Evolutionary conservation across 371 early-diverging fungal species (phyloP).

Genomic region (Mucor circinelloides): DNA sequence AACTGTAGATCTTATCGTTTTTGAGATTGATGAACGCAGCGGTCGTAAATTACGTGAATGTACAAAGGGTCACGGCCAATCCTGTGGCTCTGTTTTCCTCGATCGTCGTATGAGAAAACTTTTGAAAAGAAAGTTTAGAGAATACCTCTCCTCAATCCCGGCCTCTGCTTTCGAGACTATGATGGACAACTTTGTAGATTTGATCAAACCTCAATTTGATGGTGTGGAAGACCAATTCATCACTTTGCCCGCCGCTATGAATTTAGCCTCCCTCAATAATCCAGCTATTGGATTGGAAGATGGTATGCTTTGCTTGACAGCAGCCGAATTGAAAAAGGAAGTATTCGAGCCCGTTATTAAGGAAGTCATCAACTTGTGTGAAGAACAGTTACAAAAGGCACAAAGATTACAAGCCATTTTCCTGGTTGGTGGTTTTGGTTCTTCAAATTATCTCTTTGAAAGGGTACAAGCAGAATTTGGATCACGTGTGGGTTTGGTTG

Average conservation of each 20-base stretch:
- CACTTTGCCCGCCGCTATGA: conserved; percentile 28
- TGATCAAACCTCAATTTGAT: conserved; percentile 64
- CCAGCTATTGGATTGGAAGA: conserved; percentile 58
- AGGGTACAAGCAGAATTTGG: conserved; percentile 52
- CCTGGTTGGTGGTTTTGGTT: conserved; percentile 66
- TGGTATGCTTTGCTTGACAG: conserved; percentile 57
- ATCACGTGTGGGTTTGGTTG: conserved; percentile 43
- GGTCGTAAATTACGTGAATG: conserved; percentile 54
- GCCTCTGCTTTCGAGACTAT: conserved; percentile 60
- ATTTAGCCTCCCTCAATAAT: conserved; percentile 20
- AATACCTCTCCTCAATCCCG: conserved; percentile 53
- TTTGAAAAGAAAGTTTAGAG: conserved; percentile 56
- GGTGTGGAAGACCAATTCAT: conserved; percentile 59
- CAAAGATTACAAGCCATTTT: conserved; percentile 53
- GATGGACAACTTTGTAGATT: conserved; percentile 60
- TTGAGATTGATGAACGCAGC: conserved; percentile 42
- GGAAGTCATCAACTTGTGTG: conserved; percentile 50
- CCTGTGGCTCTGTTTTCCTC: conserved; percentile 61
- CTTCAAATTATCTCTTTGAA: conserved; percentile 61
- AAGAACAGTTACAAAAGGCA: conserved; percentile 54
- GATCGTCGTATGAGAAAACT: conserved; percentile 64
- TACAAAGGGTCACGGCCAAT: conserved; percentile 64
- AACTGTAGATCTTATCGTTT: conserved; percentile 42
- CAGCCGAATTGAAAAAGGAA: conserved; percentile 55
- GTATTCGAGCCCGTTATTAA: conserved; percentile 56